Evolutionary conservation across 2,329 filamentous ascomycete genomes (phyloP).

Genomic region (Chrysosporium keratinophilum): DNA sequence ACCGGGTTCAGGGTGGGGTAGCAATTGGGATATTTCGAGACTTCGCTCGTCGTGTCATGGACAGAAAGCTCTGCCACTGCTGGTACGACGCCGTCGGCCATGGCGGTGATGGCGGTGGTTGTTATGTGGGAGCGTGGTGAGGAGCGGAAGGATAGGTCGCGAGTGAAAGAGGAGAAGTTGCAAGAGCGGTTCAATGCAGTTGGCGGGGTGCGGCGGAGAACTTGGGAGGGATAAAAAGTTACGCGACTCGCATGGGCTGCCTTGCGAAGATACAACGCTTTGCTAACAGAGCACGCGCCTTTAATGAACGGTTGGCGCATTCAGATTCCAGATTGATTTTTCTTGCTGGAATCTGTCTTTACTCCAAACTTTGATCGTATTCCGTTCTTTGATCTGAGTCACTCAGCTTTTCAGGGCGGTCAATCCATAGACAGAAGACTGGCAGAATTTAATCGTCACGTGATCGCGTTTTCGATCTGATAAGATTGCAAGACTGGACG

Average conservation of each 20-base stretch:
- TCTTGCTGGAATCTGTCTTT: neutral
- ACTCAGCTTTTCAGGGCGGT: neutral
- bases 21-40: constrained; percentile 33
- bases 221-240: constrained; percentile 4
- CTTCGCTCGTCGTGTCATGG: constrained; percentile 29
- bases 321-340: constrained; percentile 2
- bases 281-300: constrained; percentile 7
- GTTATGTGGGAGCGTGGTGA: neutral
- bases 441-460: constrained; percentile 5
- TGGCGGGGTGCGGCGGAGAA: constrained; percentile 12
- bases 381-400: neutral
- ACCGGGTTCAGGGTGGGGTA: constrained; percentile 39
- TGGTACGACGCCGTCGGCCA: constrained; percentile 28
- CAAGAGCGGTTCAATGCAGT: neutral
- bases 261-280: neutral
- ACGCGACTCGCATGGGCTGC: neutral
- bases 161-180: neutral
- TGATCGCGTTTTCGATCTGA: neutral
- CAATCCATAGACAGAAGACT: neutral
- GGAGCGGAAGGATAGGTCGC: neutral
- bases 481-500: neutral
- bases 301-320: constrained; percentile 14
- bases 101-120: constrained; percentile 20
- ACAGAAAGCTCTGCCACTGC: constrained; percentile 33
- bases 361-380: neutral